A percentile compares a stretch with the other conserved stretches of the same genome.
Conservation (phyloP, 192 early-diverging fungal species). For the Backusella australiensis region DNA sequence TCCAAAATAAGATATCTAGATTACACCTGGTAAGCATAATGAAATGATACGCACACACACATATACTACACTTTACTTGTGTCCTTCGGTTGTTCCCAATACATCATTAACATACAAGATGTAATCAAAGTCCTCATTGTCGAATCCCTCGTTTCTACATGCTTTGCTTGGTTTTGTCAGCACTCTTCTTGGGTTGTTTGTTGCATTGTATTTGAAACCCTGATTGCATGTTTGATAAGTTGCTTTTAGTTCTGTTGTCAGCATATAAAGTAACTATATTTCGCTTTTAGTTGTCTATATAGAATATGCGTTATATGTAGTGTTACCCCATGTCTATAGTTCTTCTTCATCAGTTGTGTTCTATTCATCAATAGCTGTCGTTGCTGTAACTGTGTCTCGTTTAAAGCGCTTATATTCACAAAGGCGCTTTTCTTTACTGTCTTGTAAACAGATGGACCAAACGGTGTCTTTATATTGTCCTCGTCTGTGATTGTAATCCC, state of each 20-base stretch:
- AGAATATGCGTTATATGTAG: not conserved
- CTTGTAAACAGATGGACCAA: not conserved
- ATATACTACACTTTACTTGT: constrained; percentile 55
- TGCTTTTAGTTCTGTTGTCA: constrained; percentile 26
- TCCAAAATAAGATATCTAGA: constrained; percentile 87
- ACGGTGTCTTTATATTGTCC: constrained; percentile 3
- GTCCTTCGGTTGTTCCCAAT: constrained; percentile 83
- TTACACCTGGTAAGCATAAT: not conserved
- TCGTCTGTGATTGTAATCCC: constrained; percentile 37
- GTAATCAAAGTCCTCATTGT: constrained; percentile 96
- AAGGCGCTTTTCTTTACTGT: not conserved
- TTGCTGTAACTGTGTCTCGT: not conserved
- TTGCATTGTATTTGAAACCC: constrained; percentile 80
- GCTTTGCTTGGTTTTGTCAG: constrained; percentile 95
- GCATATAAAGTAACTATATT: constrained; percentile 19
- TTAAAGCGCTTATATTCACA: not conserved
- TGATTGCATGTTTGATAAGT: constrained; percentile 54
- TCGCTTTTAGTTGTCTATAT: not conserved
- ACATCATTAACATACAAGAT: constrained; percentile 98
- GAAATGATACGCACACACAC: not conserved
- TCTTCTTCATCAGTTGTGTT: not conserved
- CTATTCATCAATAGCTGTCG: not conserved
- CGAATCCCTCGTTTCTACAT: constrained; percentile 86
- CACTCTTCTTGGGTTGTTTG: constrained; percentile 88
- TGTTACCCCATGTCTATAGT: not conserved